Evolutionary conservation across 2,329 filamentous ascomycete species (phyloP), one percentile per base, ranked within the genome.

Genomic region (Pyrenophora teres): DNA sequence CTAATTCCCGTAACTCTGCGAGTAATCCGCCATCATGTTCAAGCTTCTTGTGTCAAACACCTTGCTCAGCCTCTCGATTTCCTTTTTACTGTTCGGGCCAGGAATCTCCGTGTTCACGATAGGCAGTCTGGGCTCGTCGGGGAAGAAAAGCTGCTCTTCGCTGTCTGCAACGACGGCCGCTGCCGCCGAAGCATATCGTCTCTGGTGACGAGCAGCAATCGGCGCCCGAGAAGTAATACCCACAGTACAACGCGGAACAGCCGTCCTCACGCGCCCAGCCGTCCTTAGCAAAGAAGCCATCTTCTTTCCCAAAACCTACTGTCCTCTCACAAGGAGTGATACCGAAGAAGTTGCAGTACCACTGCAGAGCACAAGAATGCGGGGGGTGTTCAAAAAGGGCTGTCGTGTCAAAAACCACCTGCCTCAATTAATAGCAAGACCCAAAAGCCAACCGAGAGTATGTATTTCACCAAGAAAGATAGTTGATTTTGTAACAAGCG

Each of bases 31-130:
- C 69, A 76, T 74, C 73, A 76, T 75, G 80, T 94, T 95, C 78
- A 93, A 77, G 76, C 87, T 91, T 56, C 91, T 83, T 4, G 89
- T 93, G 74, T 96, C 91, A 69, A 94, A 95, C 53, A 95, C 88
- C 69, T 86, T 79, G 75, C 88, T 79, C 57, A 96, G 82, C 72
- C 90, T 84, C 56, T 85, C 79, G 58, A 89, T 85, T 43, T 83
- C 82, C 64, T 85, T 82, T 77, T 86, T 81, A 74, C 87, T 86
- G 77, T 87, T 83, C 32, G 90, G 90, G 0, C 91, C 91, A 0
- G 91, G 91, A 50, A 96, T 88, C 33, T 76, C 67, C 2, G 83
- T 86, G 56, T 77, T 74, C 36, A 87, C 64, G 21, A 73, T 76
- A 19, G 84, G 84, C n/a, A 72, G 77, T 10, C 72, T 56, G 16